Evolutionary conservation across 176 grass and related monocot genomes (phyloP).

Genomic region (Aegilops tauschii): DNA sequence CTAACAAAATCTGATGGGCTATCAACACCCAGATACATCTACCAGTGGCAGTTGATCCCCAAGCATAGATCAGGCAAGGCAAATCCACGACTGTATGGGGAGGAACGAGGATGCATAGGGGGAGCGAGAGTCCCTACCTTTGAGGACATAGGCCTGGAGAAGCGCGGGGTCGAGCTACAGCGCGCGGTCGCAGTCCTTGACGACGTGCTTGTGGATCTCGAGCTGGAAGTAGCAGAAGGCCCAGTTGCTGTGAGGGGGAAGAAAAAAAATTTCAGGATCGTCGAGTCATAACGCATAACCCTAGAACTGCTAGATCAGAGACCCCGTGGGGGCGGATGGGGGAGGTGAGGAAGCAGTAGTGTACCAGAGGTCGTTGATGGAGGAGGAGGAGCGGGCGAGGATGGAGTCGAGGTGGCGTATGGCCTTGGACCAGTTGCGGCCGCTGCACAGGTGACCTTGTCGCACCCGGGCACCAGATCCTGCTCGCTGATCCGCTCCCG

Average conservation of each 20-base stretch:
- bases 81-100: not conserved
- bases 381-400: constrained; percentile 65
- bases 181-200: constrained; percentile 93
- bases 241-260: constrained; percentile 64
- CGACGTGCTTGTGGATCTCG: constrained; percentile 96
- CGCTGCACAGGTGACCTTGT: constrained; percentile 43
- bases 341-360: not conserved
- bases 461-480: no score
- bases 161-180: constrained; percentile 56
- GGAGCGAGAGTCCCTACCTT: constrained; percentile 44
- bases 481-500: no score
- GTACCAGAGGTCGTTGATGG: constrained; percentile 93
- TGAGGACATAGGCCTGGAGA: constrained; percentile 92
- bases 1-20: not conserved
- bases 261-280: not conserved
- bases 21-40: not conserved
- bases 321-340: constrained; percentile 23
- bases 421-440: constrained; percentile 95
- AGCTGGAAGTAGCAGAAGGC: constrained; percentile 95
- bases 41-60: not conserved
- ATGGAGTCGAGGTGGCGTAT: constrained; percentile 80
- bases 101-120: not conserved
- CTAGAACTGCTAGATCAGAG: constrained; percentile 20
- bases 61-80: not conserved
- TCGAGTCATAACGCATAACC: not conserved